Conservation (phyloP, 345 rosid genomes). For the Gossypium stocksii region DNA sequence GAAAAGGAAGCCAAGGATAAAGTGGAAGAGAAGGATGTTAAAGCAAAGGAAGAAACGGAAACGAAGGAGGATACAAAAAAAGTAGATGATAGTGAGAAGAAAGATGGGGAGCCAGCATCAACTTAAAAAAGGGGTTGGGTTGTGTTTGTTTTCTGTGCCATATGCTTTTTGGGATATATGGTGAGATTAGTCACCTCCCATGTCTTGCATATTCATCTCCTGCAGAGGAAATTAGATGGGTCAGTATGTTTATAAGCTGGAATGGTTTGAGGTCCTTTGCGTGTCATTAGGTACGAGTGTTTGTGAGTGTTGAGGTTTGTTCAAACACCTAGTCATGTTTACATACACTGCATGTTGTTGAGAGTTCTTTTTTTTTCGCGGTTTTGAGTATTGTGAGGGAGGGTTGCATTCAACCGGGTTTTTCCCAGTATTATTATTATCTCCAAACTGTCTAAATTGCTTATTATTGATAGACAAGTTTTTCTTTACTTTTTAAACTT, state of each 20-base stretch:
- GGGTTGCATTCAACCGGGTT: neutral
- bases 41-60: constrained; percentile 30
- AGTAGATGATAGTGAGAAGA: constrained; percentile 39
- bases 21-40: constrained; percentile 13
- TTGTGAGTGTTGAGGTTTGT: constrained; percentile 20
- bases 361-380: constrained; percentile 31
- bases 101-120: constrained; percentile 37
- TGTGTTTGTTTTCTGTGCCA: constrained; percentile 3
- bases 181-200: constrained; percentile 12
- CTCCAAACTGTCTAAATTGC: neutral
- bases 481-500: neutral
- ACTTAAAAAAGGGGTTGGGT: constrained; percentile 27
- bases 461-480: neutral
- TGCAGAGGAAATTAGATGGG: constrained; percentile 8
- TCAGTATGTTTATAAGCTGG: constrained; percentile 14
- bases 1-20: constrained; percentile 37
- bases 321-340: constrained; percentile 24
- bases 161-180: constrained; percentile 14
- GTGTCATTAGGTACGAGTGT: constrained; percentile 26
- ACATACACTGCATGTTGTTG: constrained; percentile 17
- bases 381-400: constrained; percentile 17
- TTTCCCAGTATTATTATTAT: neutral
- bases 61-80: constrained; percentile 27
- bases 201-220: constrained; percentile 12
- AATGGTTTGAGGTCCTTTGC: constrained; percentile 27